phyloP scores from a whole-genome alignment of 495 filamentous ascomycete genomes.

The Penicillium daleae region DNA sequence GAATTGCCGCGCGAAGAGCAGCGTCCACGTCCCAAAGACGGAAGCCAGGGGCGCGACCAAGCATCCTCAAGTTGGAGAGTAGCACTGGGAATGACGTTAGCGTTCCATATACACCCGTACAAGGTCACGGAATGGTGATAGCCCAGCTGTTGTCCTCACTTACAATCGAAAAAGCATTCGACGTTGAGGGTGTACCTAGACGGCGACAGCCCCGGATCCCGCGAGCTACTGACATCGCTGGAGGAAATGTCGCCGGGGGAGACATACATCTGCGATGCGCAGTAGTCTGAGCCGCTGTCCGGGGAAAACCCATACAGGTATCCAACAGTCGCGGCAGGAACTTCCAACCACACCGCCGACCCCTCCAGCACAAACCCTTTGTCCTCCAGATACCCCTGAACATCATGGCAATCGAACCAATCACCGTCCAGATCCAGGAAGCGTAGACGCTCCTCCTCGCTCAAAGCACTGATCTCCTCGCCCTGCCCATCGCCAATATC shows the following conservation, averaged over 20 bases:
- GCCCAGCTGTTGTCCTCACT: constrained; percentile 6
- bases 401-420: constrained; percentile 38
- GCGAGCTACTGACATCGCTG: constrained; percentile 4
- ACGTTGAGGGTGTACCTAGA: constrained; percentile 27
- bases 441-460: constrained; percentile 20
- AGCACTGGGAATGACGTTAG: constrained; percentile 23
- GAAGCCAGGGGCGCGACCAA: constrained; percentile 37
- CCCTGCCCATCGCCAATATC: constrained; percentile 8
- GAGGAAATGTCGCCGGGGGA: constrained; percentile 11
- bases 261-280: constrained; percentile 18
- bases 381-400: constrained; percentile 33
- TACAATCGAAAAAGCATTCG: constrained; percentile 36
- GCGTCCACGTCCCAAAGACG: constrained; percentile 30
- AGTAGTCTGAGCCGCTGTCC: constrained; percentile 2
- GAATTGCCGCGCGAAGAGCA: constrained; percentile 28
- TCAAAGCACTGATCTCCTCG: constrained; percentile 8
- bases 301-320: constrained; percentile 24
- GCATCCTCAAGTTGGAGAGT: constrained; percentile 27
- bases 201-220: constrained; percentile 7
- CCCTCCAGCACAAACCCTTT: constrained; percentile 24
- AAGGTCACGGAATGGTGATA: not conserved
- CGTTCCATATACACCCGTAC: not conserved
- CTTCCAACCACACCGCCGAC: constrained; percentile 26
- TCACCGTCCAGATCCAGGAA: constrained; percentile 31
- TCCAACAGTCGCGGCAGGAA: constrained; percentile 21